Percentiles rank a stretch among this genome's conserved stretches.
phyloP scores from a whole-genome alignment of 2,329 filamentous ascomycete genomes.

The Aspergillus chevalieri region DNA sequence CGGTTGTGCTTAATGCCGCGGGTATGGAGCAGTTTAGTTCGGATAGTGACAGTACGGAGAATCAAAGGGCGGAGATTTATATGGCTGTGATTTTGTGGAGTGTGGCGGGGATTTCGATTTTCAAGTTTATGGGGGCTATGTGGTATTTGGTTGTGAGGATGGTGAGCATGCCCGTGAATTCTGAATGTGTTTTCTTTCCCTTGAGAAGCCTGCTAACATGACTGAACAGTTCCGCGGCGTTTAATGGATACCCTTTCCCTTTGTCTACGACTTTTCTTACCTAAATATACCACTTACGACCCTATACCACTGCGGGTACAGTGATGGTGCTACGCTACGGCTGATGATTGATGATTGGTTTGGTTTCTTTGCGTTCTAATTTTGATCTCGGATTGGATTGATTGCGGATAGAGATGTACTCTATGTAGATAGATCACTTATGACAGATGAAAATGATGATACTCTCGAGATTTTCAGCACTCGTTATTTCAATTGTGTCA shows the following conservation, averaged over 20 bases:
- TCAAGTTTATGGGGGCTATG: constrained; percentile 80
- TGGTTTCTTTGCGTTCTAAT: neutral
- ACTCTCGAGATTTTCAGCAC: no score
- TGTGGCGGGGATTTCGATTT: constrained; percentile 74
- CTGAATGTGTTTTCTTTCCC: neutral
- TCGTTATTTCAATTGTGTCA: no score
- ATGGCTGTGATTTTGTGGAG: constrained; percentile 83
- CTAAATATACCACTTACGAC: neutral
- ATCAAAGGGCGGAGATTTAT: constrained; percentile 67
- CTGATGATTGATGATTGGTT: constrained; percentile 14
- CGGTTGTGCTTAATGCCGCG: constrained; percentile 78
- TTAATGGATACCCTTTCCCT: constrained; percentile 18
- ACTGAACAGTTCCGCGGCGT: constrained; percentile 47
- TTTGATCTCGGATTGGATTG: neutral
- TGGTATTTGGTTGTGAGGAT: constrained; percentile 89
- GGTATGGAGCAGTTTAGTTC: constrained; percentile 64
- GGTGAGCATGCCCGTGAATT: constrained; percentile 51
- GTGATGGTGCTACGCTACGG: constrained; percentile 17
- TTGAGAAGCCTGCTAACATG: constrained; percentile 20
- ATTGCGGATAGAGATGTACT: neutral
- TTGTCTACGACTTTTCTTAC: neutral
- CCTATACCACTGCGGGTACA: constrained; percentile 26
- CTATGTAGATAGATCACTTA: neutral
- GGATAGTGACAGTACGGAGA: constrained; percentile 38
- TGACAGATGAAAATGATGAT: no score